A percentile compares a stretch with the other conserved stretches of the same genome.
phyloP scores from a whole-genome alignment of 2,329 filamentous ascomycete genomes.

The Arthrinium puccinioides region DNA sequence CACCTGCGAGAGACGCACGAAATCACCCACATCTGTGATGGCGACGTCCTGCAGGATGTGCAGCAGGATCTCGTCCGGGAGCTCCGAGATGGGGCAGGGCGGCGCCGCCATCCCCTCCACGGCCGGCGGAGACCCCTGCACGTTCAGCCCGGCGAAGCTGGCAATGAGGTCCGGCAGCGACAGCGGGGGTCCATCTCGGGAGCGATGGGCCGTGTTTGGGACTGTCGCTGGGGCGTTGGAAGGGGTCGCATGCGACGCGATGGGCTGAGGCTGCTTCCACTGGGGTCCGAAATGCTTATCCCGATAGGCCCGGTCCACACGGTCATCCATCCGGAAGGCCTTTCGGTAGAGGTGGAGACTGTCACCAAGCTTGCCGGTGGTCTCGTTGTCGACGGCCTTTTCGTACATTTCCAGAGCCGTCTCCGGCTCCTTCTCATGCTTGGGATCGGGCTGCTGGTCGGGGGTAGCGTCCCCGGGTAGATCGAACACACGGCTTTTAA shows the following conservation, averaged over 20 bases:
- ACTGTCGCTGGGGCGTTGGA: constrained; percentile 42
- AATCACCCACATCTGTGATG: constrained; percentile 66
- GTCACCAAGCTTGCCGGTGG: constrained; percentile 77
- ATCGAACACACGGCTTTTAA: constrained; percentile 21
- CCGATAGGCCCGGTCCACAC: constrained; percentile 80
- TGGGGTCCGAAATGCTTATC: constrained; percentile 81
- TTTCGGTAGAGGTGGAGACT: constrained; percentile 83
- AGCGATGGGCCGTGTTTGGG: constrained; percentile 47
- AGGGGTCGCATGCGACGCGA: constrained; percentile 8
- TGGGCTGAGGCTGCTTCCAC: constrained; percentile 35
- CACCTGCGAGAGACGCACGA: constrained; percentile 68
- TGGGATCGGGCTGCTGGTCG: constrained; percentile 10
- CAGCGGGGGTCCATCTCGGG: constrained; percentile 45
- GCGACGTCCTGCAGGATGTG: constrained; percentile 72
- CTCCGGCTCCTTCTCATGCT: constrained; percentile 15
- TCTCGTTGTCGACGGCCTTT: constrained; percentile 81
- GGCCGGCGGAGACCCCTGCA: constrained; percentile 58
- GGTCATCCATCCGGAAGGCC: constrained; percentile 82
- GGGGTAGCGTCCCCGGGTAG: constrained; percentile 11
- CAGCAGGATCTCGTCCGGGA: constrained; percentile 79
- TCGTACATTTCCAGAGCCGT: constrained; percentile 90
- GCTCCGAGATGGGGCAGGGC: constrained; percentile 68
- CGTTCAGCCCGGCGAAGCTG: constrained; percentile 64
- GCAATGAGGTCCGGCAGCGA: constrained; percentile 63
- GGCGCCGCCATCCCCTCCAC: constrained; percentile 66